Percentiles rank a stretch among this genome's conserved stretches.
These are phyloP conservation scores for Corchorus capsularis DNA, from an alignment of 345 rosid genomes.

Conservation along the genomic window DNA sequence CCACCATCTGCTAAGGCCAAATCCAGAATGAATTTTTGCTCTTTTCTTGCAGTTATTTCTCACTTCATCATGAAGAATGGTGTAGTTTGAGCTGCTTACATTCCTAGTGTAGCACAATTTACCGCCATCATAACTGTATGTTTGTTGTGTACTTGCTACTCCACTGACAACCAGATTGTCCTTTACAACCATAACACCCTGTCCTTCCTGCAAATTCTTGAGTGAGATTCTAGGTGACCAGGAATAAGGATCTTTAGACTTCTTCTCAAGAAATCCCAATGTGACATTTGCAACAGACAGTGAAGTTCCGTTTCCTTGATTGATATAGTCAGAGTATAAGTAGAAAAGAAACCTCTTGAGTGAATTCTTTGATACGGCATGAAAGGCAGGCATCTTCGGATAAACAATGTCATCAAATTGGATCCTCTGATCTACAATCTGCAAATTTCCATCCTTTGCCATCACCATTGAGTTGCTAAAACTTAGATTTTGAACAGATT, in stretches of 20 bases:
- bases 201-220: slow-evolving; percentile 57
- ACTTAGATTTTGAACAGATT: slow-evolving; percentile 46
- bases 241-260: slow-evolving; percentile 28
- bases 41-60: slow-evolving; percentile 32
- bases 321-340: slow-evolving; percentile 36
- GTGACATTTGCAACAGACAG: slow-evolving; percentile 42
- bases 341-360: slow-evolving; percentile 50
- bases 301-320: slow-evolving; percentile 42
- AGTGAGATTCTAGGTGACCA: slow-evolving; percentile 36
- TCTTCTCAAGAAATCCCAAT: slow-evolving; percentile 62
- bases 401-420: slow-evolving; percentile 49
- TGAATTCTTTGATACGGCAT: slow-evolving; percentile 33
- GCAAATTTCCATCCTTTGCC: slow-evolving; percentile 50
- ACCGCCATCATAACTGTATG: slow-evolving; percentile 47
- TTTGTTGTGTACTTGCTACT: slow-evolving; percentile 61
- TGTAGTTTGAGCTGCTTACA: slow-evolving; percentile 79
- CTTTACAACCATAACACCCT: slow-evolving; percentile 56
- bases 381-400: slow-evolving; percentile 32
- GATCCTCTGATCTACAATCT: slow-evolving; percentile 64
- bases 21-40: slow-evolving; percentile 3
- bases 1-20: slow-evolving; percentile 14
- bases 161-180: slow-evolving; percentile 57
- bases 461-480: slow-evolving; percentile 62
- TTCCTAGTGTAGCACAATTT: slow-evolving; percentile 73
- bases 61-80: slow-evolving; percentile 54